Evolutionary conservation across 2,329 filamentous ascomycete species (phyloP), one percentile per base, ranked within the genome.

Genomic region (Arthrobotrys entomopaga): DNA sequence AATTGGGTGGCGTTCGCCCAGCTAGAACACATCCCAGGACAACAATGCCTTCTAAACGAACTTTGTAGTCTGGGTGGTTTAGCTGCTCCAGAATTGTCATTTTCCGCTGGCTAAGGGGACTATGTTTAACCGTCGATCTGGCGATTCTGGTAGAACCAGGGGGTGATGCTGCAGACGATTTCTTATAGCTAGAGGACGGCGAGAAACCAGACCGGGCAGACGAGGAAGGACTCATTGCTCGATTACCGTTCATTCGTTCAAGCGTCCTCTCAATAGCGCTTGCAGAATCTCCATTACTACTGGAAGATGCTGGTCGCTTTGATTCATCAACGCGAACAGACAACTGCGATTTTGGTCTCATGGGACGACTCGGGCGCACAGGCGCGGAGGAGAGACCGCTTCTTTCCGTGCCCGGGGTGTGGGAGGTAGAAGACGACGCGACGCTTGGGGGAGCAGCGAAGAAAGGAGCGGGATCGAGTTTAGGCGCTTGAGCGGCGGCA

Each of bases 381-480:
- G 87, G 87, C 15, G 87, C 88, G 50, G 87, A 85, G 78, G 87
- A 87, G 10, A 89, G 72, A 20, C 82, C 76, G 38, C 82, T 82
- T 24, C 80, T 72, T 64, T 80, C 79, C 38, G 81, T 71, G 1
- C 80, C 80, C 3, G 81, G 81, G n/a, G 81, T 80, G 15, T 82
- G 79, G 58, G 80, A 75, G 34, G 70, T 43, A 19, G 63, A 48
- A 26, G 69, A 66, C 19, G 61, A 72, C 2, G 49, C 54, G 8
- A 54, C 40, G 40, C 67, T 65, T 10, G 42, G 22, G n/a, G 67
- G 53, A 5, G 56, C 56, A 11, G 69, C 57, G 46, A 73, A 63
- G 4, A 61, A 66, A 24, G 56, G 56, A n/a, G 69, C 61, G 29
- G 43, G 63, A 54, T 57, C 82, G 76, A 42, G 80, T 79, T 46